Percentiles rank a stretch among this genome's conserved stretches.
Conservation (phyloP, 2,329 filamentous ascomycete genomes). For the Colletotrichum musicola region DNA sequence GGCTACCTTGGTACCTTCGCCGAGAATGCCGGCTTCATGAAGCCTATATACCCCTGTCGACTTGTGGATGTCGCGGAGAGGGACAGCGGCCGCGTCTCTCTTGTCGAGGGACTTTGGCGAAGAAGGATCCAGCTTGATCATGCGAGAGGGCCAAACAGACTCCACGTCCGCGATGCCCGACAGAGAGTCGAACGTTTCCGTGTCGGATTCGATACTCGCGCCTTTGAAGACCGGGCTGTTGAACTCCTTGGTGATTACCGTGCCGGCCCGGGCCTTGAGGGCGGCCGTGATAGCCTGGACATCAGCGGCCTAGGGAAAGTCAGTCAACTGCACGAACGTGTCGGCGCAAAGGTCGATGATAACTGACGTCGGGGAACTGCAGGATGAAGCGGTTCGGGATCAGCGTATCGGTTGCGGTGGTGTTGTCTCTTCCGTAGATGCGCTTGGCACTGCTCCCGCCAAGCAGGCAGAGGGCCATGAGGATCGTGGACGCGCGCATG, state of each 20-base stretch:
- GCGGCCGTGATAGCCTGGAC: not conserved
- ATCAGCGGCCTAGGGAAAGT: not conserved
- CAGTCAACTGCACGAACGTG: too few species aligned
- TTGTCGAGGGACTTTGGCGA: not conserved
- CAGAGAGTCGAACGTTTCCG: slow-evolving; percentile 3
- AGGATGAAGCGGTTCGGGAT: slow-evolving; percentile 19
- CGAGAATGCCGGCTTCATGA: slow-evolving; percentile 49
- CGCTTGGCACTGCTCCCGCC: not conserved
- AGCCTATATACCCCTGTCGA: slow-evolving; percentile 55
- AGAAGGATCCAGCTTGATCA: slow-evolving; percentile 6
- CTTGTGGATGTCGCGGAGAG: slow-evolving; percentile 46
- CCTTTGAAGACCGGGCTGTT: slow-evolving; percentile 20
- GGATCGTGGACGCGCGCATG: slow-evolving; percentile 9
- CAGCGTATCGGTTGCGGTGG: not conserved
- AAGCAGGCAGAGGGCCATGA: slow-evolving; percentile 8
- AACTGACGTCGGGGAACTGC: slow-evolving; percentile 2
- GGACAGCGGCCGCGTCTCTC: slow-evolving; percentile 1
- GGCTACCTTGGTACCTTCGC: slow-evolving; percentile 28
- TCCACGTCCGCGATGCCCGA: not conserved
- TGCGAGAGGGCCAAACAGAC: slow-evolving; percentile 22
- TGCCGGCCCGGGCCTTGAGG: not conserved
- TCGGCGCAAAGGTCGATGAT: not conserved
- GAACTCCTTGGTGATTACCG: slow-evolving; percentile 10
- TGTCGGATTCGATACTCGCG: slow-evolving; percentile 7
- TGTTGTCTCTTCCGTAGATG: slow-evolving; percentile 1